Evolutionary conservation across 164 flowering plant genomes (phyloP), one percentile per base, ranked within the genome.

Genomic region (Litsea cubeba): DNA sequence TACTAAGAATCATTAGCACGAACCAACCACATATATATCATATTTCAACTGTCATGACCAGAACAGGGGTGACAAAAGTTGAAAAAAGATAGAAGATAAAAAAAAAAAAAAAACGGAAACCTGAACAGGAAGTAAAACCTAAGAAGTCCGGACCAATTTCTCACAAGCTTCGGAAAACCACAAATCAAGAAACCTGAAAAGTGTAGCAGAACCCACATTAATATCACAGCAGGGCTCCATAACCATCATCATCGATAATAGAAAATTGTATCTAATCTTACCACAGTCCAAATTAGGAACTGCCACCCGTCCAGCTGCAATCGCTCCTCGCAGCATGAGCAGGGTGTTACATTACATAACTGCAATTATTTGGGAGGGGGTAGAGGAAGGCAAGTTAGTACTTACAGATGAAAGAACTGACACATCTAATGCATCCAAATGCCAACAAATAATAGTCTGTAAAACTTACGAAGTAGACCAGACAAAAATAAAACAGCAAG

Each of bases 281-380:
- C 93, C 88, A 85, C 69, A 72, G 75, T 80, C 76, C 62, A 78
- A 73, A 82, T 80, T 82, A 79, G 80, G 76, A 77, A 82, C 72
- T 85, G 76, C 90, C 87, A 86, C 92, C 91, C 74, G 82, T 83
- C 92, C 85, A 77, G 87, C 90, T 75, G 83, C 87, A 82, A 78
- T 78, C 68, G 77, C 76, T 79, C 72, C 79, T 78, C 77, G 80
- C 87, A 85, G 91, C 91, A 82, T 81, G 90, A 86, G 79, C 87
- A 83, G 87, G 90, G 84, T 65, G 79, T 81, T 80, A 81, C 73
- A 79, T 81, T 80, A 81, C 73, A 79, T 74, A 85, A 76, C 95
- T 89, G 85, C 62, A 65, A 46, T 66, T 22, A n/a, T 63, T 63
- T 54, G 60, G n/a, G 60, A 54, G n/a, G 18, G 46, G 15, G 60